Base-by-base conservation (phyloP, 345 rosid genomes). In the Capsella bursapastoris region DNA sequence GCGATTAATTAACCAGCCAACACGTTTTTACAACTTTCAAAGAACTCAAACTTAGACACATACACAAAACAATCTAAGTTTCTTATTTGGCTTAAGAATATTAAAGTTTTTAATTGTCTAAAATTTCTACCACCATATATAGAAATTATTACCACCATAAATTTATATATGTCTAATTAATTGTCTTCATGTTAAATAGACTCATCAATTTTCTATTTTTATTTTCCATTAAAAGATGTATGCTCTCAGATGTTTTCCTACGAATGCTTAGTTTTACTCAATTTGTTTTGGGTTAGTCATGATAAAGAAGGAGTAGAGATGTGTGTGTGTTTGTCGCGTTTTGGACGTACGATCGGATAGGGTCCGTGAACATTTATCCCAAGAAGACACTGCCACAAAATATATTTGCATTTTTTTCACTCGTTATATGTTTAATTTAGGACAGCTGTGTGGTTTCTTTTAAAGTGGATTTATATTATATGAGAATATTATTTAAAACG, bases 331-430 rank as follows among this genome's bases (percentile, higher is more conserved):
- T 61, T 69, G 75, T 69, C 59, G 65, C 22, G 75, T 62, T 75
- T 63, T 75, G 70, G 57, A 58, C 57, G 60, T 29, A 18, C 37
- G 49, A 61, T 44, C 63, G 45, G 68, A 69, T 37, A 69, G 27
- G 75, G 75, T 55, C 79, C 70, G 79, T 69, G 70, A 69, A 51
- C 43, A 66, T 57, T 31, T 52, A 55, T 45, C 70, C 45, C 27
- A 35, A 63, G 66, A 55, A 62, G 70, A 47, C 50, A 76, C 41
- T 68, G 35, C 64, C 70, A 76, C 74, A 68, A 59, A 68, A 49
- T 49, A 8, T 60, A 55, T 34, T 51, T 34, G 43, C 29, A 16
- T 1, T 27, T 60, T 72, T 41, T 38, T 8, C 31, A 40, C 34
- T 49, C n/a, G 38, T 11, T 7, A 25, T 44, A 45, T 27, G n/a